Evolutionary conservation across 495 filamentous ascomycete genomes (phyloP).

Genomic region (Tuber brumale): DNA sequence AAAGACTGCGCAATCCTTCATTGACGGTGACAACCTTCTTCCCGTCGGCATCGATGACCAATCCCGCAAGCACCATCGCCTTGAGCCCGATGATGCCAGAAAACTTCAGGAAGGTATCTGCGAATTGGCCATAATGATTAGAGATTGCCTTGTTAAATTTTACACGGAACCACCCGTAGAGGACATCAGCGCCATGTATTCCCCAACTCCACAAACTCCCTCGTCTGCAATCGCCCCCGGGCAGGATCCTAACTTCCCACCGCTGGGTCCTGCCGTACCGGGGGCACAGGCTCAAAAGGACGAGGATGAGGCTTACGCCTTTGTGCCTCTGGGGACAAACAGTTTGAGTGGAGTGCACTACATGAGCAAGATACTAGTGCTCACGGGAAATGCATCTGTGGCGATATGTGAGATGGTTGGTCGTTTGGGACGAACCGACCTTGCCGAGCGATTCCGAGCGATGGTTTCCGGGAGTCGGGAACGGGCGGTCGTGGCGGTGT

Average conservation of each 20-base stretch:
- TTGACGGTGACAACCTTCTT: constrained; percentile 71
- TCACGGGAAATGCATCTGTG: constrained; percentile 75
- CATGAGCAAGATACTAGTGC: constrained; percentile 66
- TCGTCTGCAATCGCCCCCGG: constrained; percentile 45
- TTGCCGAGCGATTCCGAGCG: constrained; percentile 59
- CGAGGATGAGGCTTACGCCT: constrained; percentile 87
- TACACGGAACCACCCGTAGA: constrained; percentile 87
- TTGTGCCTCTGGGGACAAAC: constrained; percentile 91
- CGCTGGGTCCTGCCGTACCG: constrained; percentile 15
- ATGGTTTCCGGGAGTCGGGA: constrained; percentile 76
- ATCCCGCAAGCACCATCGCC: constrained; percentile 73
- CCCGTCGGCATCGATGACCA: constrained; percentile 79
- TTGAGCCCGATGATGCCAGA: constrained; percentile 61
- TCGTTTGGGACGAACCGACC: constrained; percentile 51
- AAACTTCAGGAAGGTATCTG: constrained; percentile 70
- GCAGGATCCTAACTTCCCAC: constrained; percentile 17
- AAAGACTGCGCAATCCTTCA: constrained; percentile 85
- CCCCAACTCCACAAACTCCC: constrained; percentile 67
- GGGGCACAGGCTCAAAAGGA: constrained; percentile 24
- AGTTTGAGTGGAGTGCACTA: constrained; percentile 83
- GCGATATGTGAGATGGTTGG: constrained; percentile 72
- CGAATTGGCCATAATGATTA: constrained; percentile 73
- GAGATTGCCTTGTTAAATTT: constrained; percentile 68
- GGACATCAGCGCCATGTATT: constrained; percentile 77
- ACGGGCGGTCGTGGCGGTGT: constrained; percentile 69